Conservation (phyloP, 345 rosid genomes). For the Melaleuca alternifolia region DNA sequence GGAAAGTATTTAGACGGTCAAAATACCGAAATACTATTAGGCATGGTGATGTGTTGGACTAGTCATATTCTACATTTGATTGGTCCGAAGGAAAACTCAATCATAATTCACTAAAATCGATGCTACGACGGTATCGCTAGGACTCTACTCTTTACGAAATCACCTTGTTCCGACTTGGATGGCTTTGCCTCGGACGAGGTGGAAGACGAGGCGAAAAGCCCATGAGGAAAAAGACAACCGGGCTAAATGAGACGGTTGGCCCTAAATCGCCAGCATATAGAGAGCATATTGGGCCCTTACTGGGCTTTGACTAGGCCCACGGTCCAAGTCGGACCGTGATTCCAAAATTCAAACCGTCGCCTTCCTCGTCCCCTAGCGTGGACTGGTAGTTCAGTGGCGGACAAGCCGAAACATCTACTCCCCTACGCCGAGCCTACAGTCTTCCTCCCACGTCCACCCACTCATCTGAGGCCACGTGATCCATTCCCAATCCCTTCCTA, state of each 20-base stretch:
- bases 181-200: background rate
- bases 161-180: background rate
- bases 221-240: background rate
- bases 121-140: background rate
- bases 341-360: background rate
- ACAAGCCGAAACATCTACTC: background rate
- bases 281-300: background rate
- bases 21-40: too few relatives aligned
- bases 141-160: background rate
- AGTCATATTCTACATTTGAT: background rate
- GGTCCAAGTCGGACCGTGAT: background rate
- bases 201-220: background rate
- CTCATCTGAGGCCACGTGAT: background rate
- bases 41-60: background rate
- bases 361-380: background rate
- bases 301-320: background rate
- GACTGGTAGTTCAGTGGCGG: background rate
- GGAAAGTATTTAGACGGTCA: background rate
- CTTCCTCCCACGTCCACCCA: background rate
- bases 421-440: background rate
- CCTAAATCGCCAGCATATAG: background rate
- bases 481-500: background rate
- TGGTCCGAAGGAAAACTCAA: background rate
- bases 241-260: background rate
- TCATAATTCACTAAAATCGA: background rate